These are phyloP conservation scores for Wickerhamiella spandovensis DNA, from an alignment of 805 yeast genomes.

Conservation along the genomic window DNA sequence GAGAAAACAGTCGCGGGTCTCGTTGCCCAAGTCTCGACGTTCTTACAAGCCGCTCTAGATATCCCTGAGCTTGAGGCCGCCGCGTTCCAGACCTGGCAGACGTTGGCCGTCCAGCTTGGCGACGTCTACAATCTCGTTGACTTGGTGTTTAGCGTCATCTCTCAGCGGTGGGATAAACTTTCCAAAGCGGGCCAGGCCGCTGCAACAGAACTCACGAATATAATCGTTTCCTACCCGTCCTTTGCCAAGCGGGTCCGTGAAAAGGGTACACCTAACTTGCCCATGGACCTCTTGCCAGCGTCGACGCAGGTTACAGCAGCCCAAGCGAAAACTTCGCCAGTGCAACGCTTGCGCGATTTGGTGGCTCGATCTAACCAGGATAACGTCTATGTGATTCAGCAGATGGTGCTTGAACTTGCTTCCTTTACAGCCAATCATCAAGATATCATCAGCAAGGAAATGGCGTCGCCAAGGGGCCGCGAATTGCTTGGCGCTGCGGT, in stretches of 20 bases:
- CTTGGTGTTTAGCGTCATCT: conserved; percentile 55
- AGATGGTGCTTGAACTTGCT: conserved; percentile 14
- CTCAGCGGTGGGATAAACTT: conserved; percentile 52
- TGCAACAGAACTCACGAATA: not conserved
- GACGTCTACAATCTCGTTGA: conserved; percentile 27
- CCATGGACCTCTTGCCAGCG: not conserved
- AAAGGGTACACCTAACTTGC: not conserved
- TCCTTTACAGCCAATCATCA: conserved; percentile 9
- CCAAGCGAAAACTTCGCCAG: not conserved
- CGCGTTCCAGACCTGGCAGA: conserved; percentile 57
- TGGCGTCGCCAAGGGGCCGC: conserved; percentile 8
- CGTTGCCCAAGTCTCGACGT: conserved; percentile 73
- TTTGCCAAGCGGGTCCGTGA: not conserved
- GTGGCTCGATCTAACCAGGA: conserved; percentile 11
- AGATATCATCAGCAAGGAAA: conserved; percentile 3
- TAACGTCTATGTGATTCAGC: conserved; percentile 13
- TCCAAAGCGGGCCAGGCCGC: conserved; percentile 32
- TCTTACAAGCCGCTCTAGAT: conserved; percentile 68
- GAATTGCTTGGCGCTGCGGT: conserved; percentile 16
- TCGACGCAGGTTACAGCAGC: not conserved
- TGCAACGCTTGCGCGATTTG: conserved; percentile 5
- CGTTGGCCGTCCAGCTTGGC: conserved; percentile 25
- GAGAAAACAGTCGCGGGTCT: conserved; percentile 48
- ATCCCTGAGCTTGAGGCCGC: conserved; percentile 43
- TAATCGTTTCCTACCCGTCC: not conserved